phyloP scores from a whole-genome alignment of 2,329 filamentous ascomycete genomes.

The Fusarium sp. region DNA sequence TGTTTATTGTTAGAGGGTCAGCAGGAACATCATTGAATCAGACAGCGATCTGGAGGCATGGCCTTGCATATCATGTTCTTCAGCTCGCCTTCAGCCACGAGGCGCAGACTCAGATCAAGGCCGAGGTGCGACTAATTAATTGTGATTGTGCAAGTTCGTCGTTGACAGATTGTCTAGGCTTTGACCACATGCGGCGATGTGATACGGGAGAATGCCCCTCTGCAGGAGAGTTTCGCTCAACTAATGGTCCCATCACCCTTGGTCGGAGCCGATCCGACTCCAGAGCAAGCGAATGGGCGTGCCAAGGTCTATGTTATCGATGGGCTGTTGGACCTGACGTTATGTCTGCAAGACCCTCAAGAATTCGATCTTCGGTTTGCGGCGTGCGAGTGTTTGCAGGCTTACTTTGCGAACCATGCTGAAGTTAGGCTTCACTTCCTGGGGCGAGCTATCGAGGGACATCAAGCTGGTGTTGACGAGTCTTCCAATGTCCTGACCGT shows the following conservation, averaged over 20 bases:
- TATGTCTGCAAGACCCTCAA: slow-evolving; percentile 74
- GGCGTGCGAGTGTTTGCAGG: slow-evolving; percentile 90
- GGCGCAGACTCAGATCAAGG: slow-evolving; percentile 81
- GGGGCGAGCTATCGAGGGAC: slow-evolving; percentile 87
- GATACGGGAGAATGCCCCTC: slow-evolving; percentile 80
- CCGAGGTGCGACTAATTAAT: slow-evolving; percentile 68
- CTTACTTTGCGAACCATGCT: slow-evolving; percentile 86
- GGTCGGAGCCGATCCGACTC: slow-evolving; percentile 48
- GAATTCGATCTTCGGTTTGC: slow-evolving; percentile 85
- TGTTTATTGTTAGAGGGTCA: slow-evolving; percentile 87
- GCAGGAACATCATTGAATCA: slow-evolving; percentile 86
- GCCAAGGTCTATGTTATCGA: slow-evolving; percentile 89
- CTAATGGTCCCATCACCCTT: slow-evolving; percentile 78
- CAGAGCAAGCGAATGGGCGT: slow-evolving; percentile 62
- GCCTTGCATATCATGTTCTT: slow-evolving; percentile 81
- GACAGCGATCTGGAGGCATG: slow-evolving; percentile 84
- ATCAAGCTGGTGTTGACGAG: slow-evolving; percentile 80
- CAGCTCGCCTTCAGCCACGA: slow-evolving; percentile 82
- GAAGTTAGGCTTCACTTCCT: slow-evolving; percentile 89
- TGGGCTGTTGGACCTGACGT: slow-evolving; percentile 84
- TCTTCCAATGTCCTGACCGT: slow-evolving; percentile 90
- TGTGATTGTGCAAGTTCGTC: neutral
- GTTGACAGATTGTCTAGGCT: slow-evolving; percentile 63
- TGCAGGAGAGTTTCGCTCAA: slow-evolving; percentile 92
- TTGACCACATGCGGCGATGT: slow-evolving; percentile 88